phyloP scores from a whole-genome alignment of 495 filamentous ascomycete genomes.

The Neurospora sp. region DNA sequence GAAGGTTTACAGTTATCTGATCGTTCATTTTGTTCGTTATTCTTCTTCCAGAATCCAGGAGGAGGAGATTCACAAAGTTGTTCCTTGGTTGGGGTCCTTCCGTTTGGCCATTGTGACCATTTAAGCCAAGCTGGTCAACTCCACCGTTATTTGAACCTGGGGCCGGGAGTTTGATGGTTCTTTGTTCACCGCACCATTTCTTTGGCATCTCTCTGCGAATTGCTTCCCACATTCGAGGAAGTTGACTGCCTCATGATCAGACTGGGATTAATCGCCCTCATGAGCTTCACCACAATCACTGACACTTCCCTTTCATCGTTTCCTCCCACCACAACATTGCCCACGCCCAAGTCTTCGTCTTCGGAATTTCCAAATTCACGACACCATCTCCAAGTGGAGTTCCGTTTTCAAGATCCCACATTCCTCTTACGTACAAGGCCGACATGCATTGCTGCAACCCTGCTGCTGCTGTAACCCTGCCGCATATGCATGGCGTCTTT shows the following conservation, averaged over 20 bases:
- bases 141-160: not conserved
- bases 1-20: not conserved
- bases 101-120: not conserved
- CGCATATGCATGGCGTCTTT: not conserved
- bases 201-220: not conserved
- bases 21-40: not conserved
- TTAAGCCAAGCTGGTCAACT: not conserved
- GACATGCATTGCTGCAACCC: not conserved
- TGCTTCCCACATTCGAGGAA: not conserved
- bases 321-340: not conserved
- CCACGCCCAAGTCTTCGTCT: not conserved
- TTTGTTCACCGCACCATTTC: not conserved
- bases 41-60: not conserved
- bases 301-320: not conserved
- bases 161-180: not conserved
- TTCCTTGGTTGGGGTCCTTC: not conserved
- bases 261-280: no score
- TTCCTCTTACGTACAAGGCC: slow-evolving; percentile 1
- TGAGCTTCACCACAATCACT: no score
- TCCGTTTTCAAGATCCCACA: not conserved
- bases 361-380: not conserved
- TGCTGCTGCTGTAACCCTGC: not conserved
- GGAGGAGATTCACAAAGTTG: not conserved
- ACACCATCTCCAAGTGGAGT: not conserved
- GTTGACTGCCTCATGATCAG: no score